phyloP scores from a whole-genome alignment of 495 filamentous ascomycete species.

The Aspergillus taichungensis region DNA sequence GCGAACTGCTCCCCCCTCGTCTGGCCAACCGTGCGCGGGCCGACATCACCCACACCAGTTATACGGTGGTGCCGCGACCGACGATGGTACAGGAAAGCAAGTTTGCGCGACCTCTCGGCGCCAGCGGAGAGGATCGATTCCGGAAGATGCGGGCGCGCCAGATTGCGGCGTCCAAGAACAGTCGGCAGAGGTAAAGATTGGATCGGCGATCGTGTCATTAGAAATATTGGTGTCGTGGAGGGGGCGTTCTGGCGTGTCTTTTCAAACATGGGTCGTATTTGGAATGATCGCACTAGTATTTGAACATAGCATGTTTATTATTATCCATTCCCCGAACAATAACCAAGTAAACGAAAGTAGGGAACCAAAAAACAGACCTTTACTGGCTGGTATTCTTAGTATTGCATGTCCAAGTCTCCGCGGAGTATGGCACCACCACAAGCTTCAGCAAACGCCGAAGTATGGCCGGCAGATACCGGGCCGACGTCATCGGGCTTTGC shows the following conservation, averaged over 20 bases:
- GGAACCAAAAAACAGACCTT: no score
- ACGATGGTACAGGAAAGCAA: conserved; percentile 41
- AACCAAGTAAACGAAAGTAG: no score
- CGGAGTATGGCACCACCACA: conserved; percentile 1
- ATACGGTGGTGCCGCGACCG: conserved; percentile 68
- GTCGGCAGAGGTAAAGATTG: not conserved
- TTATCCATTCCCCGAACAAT: no score
- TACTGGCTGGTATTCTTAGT: no score
- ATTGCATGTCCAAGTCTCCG: no score
- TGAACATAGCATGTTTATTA: no score
- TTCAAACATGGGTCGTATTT: no score
- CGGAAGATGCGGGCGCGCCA: conserved; percentile 70
- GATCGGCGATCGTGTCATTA: not conserved
- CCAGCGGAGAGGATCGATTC: conserved; percentile 71
- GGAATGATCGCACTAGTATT: no score
- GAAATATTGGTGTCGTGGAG: no score
- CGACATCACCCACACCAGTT: conserved; percentile 62
- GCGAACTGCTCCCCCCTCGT: conserved; percentile 58
- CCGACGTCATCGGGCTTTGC: conserved; percentile 27
- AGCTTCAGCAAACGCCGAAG: conserved; percentile 12
- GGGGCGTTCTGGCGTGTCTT: no score
- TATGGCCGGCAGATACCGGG: conserved; percentile 15
- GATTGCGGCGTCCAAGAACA: conserved; percentile 39
- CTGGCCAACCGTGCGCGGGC: conserved; percentile 64
- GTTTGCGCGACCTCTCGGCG: conserved; percentile 57